These are phyloP conservation scores for Alternaria atra DNA, from an alignment of 2,329 filamentous ascomycete genomes.

Conservation along the genomic window DNA sequence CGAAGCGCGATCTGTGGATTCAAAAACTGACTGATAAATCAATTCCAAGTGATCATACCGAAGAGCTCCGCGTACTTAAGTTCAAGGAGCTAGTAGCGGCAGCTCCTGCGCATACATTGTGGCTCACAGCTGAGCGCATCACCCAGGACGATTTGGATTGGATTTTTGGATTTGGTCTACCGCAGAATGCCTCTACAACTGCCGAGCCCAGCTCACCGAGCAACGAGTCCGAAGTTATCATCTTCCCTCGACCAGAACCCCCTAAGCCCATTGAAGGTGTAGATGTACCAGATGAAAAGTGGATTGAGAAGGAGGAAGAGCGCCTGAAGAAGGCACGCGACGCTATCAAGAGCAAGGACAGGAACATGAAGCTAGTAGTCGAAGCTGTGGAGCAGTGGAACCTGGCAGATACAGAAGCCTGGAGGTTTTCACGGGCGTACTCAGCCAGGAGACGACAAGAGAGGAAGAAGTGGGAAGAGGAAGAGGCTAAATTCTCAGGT, in stretches of 20 bases:
- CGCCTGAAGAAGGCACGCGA: slow-evolving; percentile 64
- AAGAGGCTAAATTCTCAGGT: slow-evolving; percentile 71
- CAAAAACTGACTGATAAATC: slow-evolving; percentile 73
- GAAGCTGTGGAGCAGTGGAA: slow-evolving; percentile 62
- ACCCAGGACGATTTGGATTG: slow-evolving; percentile 80
- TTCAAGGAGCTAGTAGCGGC: slow-evolving; percentile 86
- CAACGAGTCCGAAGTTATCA: slow-evolving; percentile 63
- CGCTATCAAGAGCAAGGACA: slow-evolving; percentile 48
- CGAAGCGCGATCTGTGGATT: slow-evolving; percentile 82
- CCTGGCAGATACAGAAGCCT: slow-evolving; percentile 78
- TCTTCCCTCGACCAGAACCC: slow-evolving; percentile 54
- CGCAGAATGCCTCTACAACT: slow-evolving; percentile 63
- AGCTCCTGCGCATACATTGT: slow-evolving; percentile 71
- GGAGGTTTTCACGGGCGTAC: slow-evolving; percentile 77
- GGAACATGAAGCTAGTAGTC: slow-evolving; percentile 39
- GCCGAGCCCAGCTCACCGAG: slow-evolving; percentile 67
- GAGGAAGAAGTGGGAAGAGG: slow-evolving; percentile 73
- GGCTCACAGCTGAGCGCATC: slow-evolving; percentile 76
- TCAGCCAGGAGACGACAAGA: slow-evolving; percentile 70
- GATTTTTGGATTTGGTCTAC: slow-evolving; percentile 86
- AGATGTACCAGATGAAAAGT: slow-evolving; percentile 60
- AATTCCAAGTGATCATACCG: slow-evolving; percentile 69
- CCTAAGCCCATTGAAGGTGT: slow-evolving; percentile 62
- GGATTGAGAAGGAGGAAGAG: slow-evolving; percentile 63
- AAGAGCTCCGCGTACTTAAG: slow-evolving; percentile 71